Conservation (phyloP, 2,329 filamentous ascomycete species). For the Aureobasidium sp. region DNA sequence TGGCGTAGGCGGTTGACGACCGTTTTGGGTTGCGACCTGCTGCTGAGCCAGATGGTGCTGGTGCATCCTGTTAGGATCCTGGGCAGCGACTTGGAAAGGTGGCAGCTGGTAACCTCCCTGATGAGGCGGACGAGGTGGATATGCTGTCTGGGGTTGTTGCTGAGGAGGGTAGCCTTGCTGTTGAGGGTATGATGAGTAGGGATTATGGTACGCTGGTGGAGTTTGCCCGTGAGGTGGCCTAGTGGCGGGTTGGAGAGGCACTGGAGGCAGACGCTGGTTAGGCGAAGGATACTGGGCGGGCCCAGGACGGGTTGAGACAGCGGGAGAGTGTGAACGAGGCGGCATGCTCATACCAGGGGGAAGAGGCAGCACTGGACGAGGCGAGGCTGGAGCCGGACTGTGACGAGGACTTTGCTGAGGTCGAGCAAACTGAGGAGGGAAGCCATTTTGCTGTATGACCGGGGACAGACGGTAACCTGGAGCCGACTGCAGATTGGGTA, state of each 20-base stretch:
- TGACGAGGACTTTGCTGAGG: slow-evolving; percentile 19
- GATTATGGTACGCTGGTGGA: slow-evolving; percentile 23
- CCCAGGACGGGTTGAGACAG: slow-evolving; percentile 14
- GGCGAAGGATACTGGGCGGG: slow-evolving; percentile 25
- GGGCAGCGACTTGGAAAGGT: slow-evolving; percentile 38
- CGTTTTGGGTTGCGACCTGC: slow-evolving; percentile 15
- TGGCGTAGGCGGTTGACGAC: slow-evolving; percentile 13
- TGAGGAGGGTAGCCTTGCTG: background rate
- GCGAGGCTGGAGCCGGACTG: slow-evolving; percentile 26
- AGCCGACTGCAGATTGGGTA: slow-evolving; percentile 22
- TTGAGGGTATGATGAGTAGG: slow-evolving; percentile 19
- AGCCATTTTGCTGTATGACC: slow-evolving; percentile 29
- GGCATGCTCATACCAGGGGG: slow-evolving; percentile 26
- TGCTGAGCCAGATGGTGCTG: slow-evolving; percentile 21
- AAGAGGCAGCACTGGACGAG: slow-evolving; percentile 29
- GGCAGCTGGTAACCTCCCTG: slow-evolving; percentile 38
- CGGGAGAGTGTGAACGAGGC: slow-evolving; percentile 18
- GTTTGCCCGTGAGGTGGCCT: slow-evolving; percentile 23
- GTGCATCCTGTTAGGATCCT: slow-evolving; percentile 30
- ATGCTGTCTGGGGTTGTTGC: background rate
- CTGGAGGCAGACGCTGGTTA: slow-evolving; percentile 17
- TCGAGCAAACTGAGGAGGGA: slow-evolving; percentile 23
- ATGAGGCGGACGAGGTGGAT: slow-evolving; percentile 28
- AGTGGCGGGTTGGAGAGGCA: slow-evolving; percentile 17
- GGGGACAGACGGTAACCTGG: slow-evolving; percentile 27